These are phyloP conservation scores for Podospora tetraspora DNA, from an alignment of 495 filamentous ascomycete genomes.

Conservation along the genomic window DNA sequence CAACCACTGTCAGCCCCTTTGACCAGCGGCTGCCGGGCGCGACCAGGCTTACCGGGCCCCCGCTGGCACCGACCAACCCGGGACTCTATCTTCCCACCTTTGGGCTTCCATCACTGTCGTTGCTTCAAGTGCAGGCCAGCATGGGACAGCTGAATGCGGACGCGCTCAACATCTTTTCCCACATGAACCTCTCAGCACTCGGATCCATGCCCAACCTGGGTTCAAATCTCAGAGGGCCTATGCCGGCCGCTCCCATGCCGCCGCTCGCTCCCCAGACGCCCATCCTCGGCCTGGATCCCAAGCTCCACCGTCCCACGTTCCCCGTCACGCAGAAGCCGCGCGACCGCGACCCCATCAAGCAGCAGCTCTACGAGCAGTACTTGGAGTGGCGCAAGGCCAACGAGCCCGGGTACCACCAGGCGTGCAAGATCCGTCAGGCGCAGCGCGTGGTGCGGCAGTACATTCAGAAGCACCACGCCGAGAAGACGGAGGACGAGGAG, in stretches of 20 bases:
- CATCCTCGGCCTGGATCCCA: constrained; percentile 13
- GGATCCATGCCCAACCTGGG: background rate
- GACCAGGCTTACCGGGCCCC: background rate
- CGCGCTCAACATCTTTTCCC: background rate
- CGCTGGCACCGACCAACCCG: background rate
- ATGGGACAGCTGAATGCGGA: background rate
- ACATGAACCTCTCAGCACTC: background rate
- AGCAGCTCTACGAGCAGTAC: constrained; percentile 40
- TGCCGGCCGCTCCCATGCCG: background rate
- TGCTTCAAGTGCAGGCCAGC: background rate
- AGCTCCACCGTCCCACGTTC: constrained; percentile 24
- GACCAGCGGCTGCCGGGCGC: background rate
- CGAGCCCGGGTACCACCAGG: constrained; percentile 35
- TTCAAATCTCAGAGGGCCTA: background rate
- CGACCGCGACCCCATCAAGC: constrained; percentile 32
- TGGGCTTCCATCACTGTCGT: background rate
- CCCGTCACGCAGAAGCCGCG: constrained; percentile 32
- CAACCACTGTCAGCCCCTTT: background rate
- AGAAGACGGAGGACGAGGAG: background rate
- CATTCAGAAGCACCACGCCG: constrained; percentile 14
- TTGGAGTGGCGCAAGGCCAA: constrained; percentile 38
- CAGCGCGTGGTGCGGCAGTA: constrained; percentile 33
- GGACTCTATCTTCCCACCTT: background rate
- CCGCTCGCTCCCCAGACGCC: background rate
- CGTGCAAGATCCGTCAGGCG: constrained; percentile 41